Conservation (phyloP, 768 basidiomycete genomes). For the Rhizopogon sp. region DNA sequence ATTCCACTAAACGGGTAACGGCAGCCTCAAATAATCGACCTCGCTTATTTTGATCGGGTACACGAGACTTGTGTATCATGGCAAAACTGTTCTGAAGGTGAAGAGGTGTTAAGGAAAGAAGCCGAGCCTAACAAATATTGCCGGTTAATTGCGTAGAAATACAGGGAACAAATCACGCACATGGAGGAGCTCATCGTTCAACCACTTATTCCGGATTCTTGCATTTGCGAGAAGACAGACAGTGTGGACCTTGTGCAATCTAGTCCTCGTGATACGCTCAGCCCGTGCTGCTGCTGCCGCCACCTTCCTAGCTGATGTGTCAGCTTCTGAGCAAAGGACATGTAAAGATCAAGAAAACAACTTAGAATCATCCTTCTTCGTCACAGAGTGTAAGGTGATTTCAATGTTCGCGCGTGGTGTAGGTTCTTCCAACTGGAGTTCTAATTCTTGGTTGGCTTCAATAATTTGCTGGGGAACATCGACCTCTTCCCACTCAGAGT, state of each 20-base stretch:
- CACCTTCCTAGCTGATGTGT: conserved; percentile 41
- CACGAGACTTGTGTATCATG: conserved; percentile 72
- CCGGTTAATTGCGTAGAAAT: conserved; percentile 2
- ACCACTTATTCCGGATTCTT: conserved; percentile 71
- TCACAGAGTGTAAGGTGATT: conserved; percentile 58
- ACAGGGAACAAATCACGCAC: conserved; percentile 37
- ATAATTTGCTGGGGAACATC: conserved; percentile 35
- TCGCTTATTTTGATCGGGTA: conserved; percentile 77
- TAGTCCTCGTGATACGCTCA: conserved; percentile 70
- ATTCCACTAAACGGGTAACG: conserved; percentile 64
- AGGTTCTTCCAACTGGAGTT: conserved; percentile 19
- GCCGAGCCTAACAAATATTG: conserved; percentile 58
- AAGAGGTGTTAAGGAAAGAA: conserved; percentile 83
- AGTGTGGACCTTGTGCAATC: conserved; percentile 88
- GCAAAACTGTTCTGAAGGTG: conserved; percentile 75
- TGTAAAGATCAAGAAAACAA: conserved; percentile 20
- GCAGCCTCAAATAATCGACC: conserved; percentile 87
- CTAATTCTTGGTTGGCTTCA: conserved; percentile 15
- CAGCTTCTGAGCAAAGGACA: neutral
- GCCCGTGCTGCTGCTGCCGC: conserved; percentile 40
- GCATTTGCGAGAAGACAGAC: conserved; percentile 75
- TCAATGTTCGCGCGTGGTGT: conserved; percentile 52
- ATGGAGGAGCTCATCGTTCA: conserved; percentile 79
- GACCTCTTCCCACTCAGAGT: conserved; percentile 80
- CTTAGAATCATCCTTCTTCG: conserved; percentile 38